Evolutionary conservation across 805 yeast genomes (phyloP), one percentile per base, ranked within the genome.

Genomic region (Saturnispora quitensis): DNA sequence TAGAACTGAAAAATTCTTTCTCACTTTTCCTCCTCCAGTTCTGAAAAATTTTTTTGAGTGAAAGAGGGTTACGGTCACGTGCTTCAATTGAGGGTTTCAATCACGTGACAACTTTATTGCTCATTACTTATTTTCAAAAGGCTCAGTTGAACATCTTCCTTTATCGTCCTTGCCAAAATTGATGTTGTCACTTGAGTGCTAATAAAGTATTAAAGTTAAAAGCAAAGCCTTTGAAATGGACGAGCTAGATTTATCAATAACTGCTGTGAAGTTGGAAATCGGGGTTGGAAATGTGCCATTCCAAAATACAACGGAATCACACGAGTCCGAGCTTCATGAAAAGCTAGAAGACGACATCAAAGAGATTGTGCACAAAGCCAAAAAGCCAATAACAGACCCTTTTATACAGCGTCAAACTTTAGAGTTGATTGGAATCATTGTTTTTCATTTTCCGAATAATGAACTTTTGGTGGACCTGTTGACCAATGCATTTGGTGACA

Each of bases 41-140:
- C 8, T 13, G 31, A 40, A 40, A 40, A 40, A 22, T 10, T 24
- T 22, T 40, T 42, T 42, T 20, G 46, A 38, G 34, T n/a, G 22
- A 45, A 36, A 24, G 34, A 18, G 24, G 31, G 43, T 24, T 34
- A n/a, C 3, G 34, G 9, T 50, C 52, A 50, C 52, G 52, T 50
- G 52, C 18, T 3, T 44, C 18, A 5, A 8, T 2, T 4, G 35
- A 48, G 50, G 50, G 50, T 40, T 48, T 40, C 40, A 36, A 2
- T 17, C 22, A 17, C 40, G 18, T 18, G 40, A 36, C 15, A 5
- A 1, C 22, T 22, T 12, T 9, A 27, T 1, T 22, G 9, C 15
- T 18, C 15, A 40, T 7, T 20, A 12, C 7, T 4, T 22, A 4
- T 25, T 25, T 8, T 0, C 28, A 2, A 40, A 40, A 40, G 12